These are phyloP conservation scores for Apiotrichum brassicae DNA, from an alignment of 1,284 basidiomycete species.

Conservation along the genomic window DNA sequence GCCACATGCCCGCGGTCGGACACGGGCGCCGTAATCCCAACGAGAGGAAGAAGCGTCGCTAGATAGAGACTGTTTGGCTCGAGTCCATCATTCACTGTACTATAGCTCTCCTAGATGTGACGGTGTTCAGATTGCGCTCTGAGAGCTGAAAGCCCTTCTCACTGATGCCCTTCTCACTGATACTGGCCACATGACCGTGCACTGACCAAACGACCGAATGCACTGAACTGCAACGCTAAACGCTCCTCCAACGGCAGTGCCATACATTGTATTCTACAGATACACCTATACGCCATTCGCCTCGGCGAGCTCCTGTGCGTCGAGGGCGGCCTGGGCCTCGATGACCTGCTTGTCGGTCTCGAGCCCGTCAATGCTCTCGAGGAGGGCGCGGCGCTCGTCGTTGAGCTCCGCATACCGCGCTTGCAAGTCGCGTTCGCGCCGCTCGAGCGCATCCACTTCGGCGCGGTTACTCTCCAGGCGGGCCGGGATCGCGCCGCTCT, in stretches of 20 bases:
- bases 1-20: constrained; percentile 72
- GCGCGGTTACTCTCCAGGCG: constrained; percentile 68
- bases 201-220: too few relatives aligned
- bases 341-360: constrained; percentile 46
- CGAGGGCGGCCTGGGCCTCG: constrained; percentile 42
- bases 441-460: constrained; percentile 73
- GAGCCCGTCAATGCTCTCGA: constrained; percentile 53
- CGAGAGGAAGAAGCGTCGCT: constrained; percentile 50
- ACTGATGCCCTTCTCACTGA: too few relatives aligned
- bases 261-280: background rate
- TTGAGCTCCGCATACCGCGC: constrained; percentile 75
- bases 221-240: too few relatives aligned
- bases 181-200: too few relatives aligned
- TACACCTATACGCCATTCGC: constrained; percentile 1
- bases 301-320: constrained; percentile 29
- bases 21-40: constrained; percentile 83
- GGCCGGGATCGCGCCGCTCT: constrained; percentile 65
- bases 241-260: too few relatives aligned
- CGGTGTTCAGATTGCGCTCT: too few relatives aligned
- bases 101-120: background rate
- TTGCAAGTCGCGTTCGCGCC: constrained; percentile 69
- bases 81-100: constrained; percentile 1
- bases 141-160: too few relatives aligned
- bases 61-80: too few relatives aligned
- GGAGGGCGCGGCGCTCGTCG: constrained; percentile 60